Conservation (phyloP, 768 basidiomycete genomes). For the Hortiboletus campestris region DNA sequence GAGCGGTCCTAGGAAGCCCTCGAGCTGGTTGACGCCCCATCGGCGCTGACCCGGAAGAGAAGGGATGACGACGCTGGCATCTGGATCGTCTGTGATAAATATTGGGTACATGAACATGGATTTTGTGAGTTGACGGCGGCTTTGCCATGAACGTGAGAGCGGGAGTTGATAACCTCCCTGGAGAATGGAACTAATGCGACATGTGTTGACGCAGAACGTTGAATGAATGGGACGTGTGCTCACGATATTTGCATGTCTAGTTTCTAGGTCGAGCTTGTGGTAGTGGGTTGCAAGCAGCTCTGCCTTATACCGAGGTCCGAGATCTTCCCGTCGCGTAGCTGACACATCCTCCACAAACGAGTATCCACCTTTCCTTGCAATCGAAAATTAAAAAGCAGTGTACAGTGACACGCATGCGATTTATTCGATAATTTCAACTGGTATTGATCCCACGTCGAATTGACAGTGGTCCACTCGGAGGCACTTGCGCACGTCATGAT, state of each 20-base stretch:
- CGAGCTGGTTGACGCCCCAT: slow-evolving; percentile 95
- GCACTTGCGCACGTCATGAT: no score
- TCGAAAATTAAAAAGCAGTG: no score
- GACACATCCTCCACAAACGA: no score
- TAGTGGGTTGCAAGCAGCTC: no score
- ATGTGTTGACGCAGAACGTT: slow-evolving; percentile 1
- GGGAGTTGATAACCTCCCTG: slow-evolving; percentile 96
- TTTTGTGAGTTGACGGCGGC: slow-evolving; percentile 74
- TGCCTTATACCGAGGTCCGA: no score
- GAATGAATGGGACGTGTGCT: slow-evolving; percentile 14
- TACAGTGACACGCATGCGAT: no score
- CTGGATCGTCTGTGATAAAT: slow-evolving; percentile 93
- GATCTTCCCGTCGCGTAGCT: no score
- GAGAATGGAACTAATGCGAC: slow-evolving; percentile 58
- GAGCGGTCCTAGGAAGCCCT: slow-evolving; percentile 81
- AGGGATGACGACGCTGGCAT: slow-evolving; percentile 74
- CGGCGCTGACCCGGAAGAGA: slow-evolving; percentile 83
- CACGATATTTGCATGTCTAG: slow-evolving; percentile 46
- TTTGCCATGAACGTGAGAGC: slow-evolving; percentile 85
- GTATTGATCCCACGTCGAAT: no score
- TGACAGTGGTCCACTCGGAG: no score
- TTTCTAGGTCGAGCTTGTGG: not conserved
- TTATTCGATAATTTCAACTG: no score
- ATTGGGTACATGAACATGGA: slow-evolving; percentile 99
- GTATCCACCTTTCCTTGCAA: no score